Evolutionary conservation across 2,329 filamentous ascomycete species (phyloP).

Genomic region (Ramichloridium luteum): DNA sequence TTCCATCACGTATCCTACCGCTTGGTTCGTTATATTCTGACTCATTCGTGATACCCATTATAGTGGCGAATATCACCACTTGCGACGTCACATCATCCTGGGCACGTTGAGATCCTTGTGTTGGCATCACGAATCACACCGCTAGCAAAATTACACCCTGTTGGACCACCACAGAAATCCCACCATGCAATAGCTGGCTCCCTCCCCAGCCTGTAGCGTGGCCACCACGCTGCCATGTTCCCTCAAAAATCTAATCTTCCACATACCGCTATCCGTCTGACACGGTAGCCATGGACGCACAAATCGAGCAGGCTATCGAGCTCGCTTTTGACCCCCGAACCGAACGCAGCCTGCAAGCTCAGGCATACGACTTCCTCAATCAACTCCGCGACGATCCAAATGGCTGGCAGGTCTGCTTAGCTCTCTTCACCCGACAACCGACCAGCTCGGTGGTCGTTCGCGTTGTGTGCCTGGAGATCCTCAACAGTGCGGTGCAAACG

Average conservation of each 20-base stretch:
- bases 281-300: slow-evolving; percentile 19
- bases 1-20: too few relatives aligned
- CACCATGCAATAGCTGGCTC: neutral
- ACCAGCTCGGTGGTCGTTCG: slow-evolving; percentile 72
- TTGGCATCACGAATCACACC: too few relatives aligned
- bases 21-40: too few relatives aligned
- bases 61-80: too few relatives aligned
- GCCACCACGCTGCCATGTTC: slow-evolving; percentile 5
- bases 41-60: too few relatives aligned
- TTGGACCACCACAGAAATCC: neutral
- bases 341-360: slow-evolving; percentile 60
- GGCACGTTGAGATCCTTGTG: too few relatives aligned
- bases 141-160: neutral
- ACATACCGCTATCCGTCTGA: neutral
- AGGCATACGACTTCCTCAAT: slow-evolving; percentile 69
- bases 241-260: neutral
- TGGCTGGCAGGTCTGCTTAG: slow-evolving; percentile 81
- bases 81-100: too few relatives aligned
- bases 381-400: slow-evolving; percentile 71
- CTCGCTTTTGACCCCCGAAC: slow-evolving; percentile 78
- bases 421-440: slow-evolving; percentile 70
- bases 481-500: slow-evolving; percentile 81
- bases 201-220: slow-evolving; percentile 4
- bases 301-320: slow-evolving; percentile 92
- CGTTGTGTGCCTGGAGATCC: slow-evolving; percentile 77